phyloP scores from a whole-genome alignment of 148 eudicot species.

The Rhododendron vialii region DNA sequence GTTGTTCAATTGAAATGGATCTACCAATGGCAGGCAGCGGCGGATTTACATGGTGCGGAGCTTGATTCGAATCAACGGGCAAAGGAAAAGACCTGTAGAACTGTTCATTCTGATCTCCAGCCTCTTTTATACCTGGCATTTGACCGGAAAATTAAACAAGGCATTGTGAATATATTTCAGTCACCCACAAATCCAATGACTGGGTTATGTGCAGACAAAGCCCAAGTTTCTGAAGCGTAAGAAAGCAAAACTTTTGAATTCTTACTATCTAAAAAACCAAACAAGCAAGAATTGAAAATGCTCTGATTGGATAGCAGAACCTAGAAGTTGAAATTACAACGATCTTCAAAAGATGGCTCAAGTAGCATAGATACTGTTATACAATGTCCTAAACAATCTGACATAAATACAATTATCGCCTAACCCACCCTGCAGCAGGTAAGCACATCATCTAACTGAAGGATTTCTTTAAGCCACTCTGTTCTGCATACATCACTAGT shows the following conservation, averaged over 20 bases:
- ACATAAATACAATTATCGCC: not conserved
- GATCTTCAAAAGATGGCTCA: not conserved
- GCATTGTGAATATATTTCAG: not conserved
- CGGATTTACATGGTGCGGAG: constrained; percentile 43
- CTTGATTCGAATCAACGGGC: constrained; percentile 24
- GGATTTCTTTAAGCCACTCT: not conserved
- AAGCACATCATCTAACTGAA: not conserved
- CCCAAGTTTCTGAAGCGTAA: not conserved
- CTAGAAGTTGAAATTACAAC: not conserved
- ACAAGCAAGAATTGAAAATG: not conserved
- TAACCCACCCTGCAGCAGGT: not conserved
- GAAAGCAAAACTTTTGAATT: not conserved
- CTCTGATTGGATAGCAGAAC: not conserved
- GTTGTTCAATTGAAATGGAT: constrained; percentile 37
- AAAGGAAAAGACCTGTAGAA: constrained; percentile 29
- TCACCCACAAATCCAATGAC: not conserved
- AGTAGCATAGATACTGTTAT: not conserved
- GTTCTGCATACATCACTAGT: not conserved
- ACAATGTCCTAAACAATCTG: not conserved
- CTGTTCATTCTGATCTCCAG: constrained; percentile 28
- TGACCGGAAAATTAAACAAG: constrained; percentile 20
- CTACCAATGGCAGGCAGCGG: constrained; percentile 39
- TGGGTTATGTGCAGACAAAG: not conserved
- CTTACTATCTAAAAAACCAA: not conserved
- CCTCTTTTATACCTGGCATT: constrained; percentile 61